These are phyloP conservation scores for Suaeda aralocaspica DNA, from an alignment of 148 eudicot genomes.

Conservation along the genomic window DNA sequence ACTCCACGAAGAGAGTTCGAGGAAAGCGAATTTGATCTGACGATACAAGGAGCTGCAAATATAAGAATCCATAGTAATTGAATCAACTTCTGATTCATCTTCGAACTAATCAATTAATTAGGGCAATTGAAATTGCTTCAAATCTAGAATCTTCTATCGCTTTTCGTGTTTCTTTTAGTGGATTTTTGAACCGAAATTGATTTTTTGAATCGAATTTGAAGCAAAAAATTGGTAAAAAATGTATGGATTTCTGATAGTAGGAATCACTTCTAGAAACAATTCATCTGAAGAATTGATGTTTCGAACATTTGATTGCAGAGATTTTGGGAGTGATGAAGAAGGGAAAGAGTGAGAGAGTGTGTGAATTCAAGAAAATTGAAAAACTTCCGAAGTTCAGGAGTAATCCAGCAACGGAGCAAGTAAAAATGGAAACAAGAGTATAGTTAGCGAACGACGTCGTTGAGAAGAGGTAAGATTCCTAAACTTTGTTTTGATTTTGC, in stretches of 20 bases:
- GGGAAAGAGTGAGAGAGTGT: not conserved
- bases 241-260: not conserved
- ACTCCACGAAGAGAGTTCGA: slow-evolving; percentile 41
- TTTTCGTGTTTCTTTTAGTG: not conserved
- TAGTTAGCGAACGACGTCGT: not conserved
- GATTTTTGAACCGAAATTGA: not conserved
- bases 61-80: slow-evolving; percentile 12
- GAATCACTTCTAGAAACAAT: no score
- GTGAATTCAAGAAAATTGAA: not conserved
- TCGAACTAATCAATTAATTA: slow-evolving; percentile 5
- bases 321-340: not conserved
- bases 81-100: slow-evolving; percentile 20
- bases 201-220: not conserved
- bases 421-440: not conserved
- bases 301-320: not conserved
- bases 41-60: slow-evolving; percentile 11
- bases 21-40: slow-evolving; percentile 40
- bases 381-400: not conserved
- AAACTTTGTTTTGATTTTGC: no score
- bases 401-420: not conserved
- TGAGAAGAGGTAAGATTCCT: not conserved
- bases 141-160: not conserved
- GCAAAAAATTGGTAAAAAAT: not conserved
- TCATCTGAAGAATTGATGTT: not conserved
- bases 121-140: not conserved